Evolutionary conservation across 106 monocot genomes (phyloP).

Genomic region (Xerophyta viscosa): DNA sequence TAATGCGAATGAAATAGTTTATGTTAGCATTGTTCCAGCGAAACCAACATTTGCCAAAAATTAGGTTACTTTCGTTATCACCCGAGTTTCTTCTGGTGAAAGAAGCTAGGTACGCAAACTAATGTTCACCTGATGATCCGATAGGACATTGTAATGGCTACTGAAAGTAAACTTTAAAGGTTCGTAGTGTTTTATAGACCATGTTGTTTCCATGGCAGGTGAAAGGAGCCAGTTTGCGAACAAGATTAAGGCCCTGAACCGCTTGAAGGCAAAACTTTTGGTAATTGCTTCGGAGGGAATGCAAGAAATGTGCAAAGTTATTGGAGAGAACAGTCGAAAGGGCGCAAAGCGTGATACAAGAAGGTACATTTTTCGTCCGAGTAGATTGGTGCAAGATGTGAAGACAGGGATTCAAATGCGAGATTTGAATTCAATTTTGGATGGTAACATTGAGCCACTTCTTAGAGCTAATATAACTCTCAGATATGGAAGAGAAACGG

Average conservation of each 20-base stretch:
- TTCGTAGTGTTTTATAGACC: no score
- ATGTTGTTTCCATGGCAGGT: conserved; percentile 30
- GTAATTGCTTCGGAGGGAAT: conserved; percentile 31
- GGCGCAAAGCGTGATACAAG: conserved; percentile 25
- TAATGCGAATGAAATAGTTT: no score
- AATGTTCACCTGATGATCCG: no score
- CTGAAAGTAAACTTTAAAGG: no score
- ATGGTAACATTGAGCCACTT: conserved; percentile 69
- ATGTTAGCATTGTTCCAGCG: no score
- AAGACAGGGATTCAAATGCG: conserved; percentile 52
- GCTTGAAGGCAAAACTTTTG: conserved; percentile 77
- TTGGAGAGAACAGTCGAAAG: background rate
- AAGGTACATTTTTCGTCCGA: conserved; percentile 53
- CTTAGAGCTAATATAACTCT: conserved; percentile 43
- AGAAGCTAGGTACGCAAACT: no score
- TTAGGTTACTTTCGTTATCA: no score
- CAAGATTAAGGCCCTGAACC: conserved; percentile 55
- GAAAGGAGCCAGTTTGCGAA: conserved; percentile 83
- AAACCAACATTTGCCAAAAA: no score
- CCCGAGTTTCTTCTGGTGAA: no score
- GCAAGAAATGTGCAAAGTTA: conserved; percentile 17
- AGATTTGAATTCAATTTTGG: conserved; percentile 56
- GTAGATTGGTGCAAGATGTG: conserved; percentile 53
- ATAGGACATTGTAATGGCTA: no score
- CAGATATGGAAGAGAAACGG: conserved; percentile 31